These are phyloP conservation scores for Cyclotella atomus DNA, from an alignment of 108 stramenopile species.

Conservation along the genomic window DNA sequence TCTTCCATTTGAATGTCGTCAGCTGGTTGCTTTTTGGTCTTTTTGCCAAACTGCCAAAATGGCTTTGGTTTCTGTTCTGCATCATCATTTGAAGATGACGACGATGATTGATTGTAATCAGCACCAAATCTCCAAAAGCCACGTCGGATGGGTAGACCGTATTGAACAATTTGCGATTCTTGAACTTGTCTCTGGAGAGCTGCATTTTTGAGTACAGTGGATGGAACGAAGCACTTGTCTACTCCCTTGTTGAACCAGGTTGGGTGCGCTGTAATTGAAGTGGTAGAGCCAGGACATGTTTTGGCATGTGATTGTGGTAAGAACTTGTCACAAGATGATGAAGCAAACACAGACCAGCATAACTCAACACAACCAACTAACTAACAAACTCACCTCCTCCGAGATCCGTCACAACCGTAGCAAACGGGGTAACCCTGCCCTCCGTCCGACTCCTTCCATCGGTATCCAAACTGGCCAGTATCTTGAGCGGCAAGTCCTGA, in stretches of 20 bases:
- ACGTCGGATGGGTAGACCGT: conserved; percentile 94
- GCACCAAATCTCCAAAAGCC: conserved; percentile 88
- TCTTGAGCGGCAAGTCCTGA: conserved; percentile 89
- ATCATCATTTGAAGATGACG: too few relatives aligned
- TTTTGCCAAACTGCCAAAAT: not conserved
- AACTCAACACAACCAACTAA: not conserved
- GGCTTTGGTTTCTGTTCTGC: not conserved
- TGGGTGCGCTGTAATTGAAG: conserved; percentile 79
- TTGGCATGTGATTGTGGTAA: too few relatives aligned
- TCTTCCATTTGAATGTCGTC: conserved; percentile 35
- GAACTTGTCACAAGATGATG: too few relatives aligned
- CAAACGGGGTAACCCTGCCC: conserved; percentile 82
- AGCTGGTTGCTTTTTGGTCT: conserved; percentile 17
- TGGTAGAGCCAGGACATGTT: too few relatives aligned
- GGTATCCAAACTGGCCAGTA: conserved; percentile 66
- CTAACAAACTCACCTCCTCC: conserved; percentile 68
- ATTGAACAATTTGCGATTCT: conserved; percentile 77
- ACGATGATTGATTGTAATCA: conserved; percentile 2
- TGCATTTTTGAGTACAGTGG: conserved; percentile 68
- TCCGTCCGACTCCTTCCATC: conserved; percentile 43
- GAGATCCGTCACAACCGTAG: conserved; percentile 96
- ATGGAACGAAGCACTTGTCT: conserved; percentile 94
- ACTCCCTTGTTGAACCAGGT: conserved; percentile 93
- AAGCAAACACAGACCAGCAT: not conserved
- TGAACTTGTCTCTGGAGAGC: conserved; percentile 63